Evolutionary conservation across 805 yeast species (phyloP).

Genomic region (Tetrapisispora iriomotensis): DNA sequence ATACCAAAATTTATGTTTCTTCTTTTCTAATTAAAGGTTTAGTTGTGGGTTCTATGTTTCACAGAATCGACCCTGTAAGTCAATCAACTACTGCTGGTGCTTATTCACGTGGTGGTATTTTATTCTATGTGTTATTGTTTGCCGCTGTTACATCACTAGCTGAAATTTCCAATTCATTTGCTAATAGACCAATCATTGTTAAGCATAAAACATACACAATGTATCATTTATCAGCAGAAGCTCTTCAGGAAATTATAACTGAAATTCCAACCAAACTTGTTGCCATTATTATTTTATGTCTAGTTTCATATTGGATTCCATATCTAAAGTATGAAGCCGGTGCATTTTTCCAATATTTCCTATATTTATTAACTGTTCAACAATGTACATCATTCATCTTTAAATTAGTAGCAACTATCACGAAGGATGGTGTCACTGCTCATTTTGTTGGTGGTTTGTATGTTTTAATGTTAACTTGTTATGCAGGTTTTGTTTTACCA

Average conservation of each 20-base stretch:
- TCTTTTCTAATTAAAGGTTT: slow-evolving; percentile 50
- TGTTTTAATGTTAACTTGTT: slow-evolving; percentile 48
- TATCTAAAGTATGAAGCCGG: slow-evolving; percentile 44
- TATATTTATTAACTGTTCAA: slow-evolving; percentile 39
- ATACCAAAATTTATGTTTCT: slow-evolving; percentile 40
- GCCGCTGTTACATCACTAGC: slow-evolving; percentile 53
- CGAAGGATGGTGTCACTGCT: slow-evolving; percentile 45
- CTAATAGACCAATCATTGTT: slow-evolving; percentile 52
- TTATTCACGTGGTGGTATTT: slow-evolving; percentile 52
- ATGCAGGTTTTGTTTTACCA: slow-evolving; percentile 44
- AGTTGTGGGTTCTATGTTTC: slow-evolving; percentile 52
- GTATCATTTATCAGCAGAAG: slow-evolving; percentile 57
- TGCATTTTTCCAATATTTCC: slow-evolving; percentile 40
- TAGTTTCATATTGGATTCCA: slow-evolving; percentile 45
- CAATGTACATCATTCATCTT: slow-evolving; percentile 46
- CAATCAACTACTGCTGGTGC: slow-evolving; percentile 43
- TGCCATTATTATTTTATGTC: slow-evolving; percentile 39
- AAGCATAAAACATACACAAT: slow-evolving; percentile 56
- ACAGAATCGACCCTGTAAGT: slow-evolving; percentile 32
- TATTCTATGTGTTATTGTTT: slow-evolving; percentile 51
- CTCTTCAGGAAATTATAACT: slow-evolving; percentile 45
- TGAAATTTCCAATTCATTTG: slow-evolving; percentile 50
- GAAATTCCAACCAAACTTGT: slow-evolving; percentile 48
- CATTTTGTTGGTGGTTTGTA: slow-evolving; percentile 46
- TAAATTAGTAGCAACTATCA: slow-evolving; percentile 43